These are phyloP conservation scores for Chytriomyces confervae DNA, from an alignment of 192 early-diverging fungal species.

Conservation along the genomic window DNA sequence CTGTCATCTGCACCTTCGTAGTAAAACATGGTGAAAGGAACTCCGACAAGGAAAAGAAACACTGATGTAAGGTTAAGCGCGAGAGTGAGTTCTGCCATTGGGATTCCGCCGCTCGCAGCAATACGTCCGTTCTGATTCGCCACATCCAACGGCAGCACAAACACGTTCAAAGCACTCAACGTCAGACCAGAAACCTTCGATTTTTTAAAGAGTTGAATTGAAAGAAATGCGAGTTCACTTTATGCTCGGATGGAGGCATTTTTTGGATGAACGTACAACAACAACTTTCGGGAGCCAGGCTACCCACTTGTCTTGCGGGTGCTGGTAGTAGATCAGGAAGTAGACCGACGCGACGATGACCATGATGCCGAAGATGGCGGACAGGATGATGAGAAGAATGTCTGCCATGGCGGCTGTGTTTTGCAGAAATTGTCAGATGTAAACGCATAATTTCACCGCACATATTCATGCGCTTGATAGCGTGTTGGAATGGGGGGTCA, in stretches of 20 bases:
- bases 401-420: conserved; percentile 35
- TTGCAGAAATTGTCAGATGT: background rate
- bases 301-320: conserved; percentile 70
- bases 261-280: conserved; percentile 49
- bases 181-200: conserved; percentile 54
- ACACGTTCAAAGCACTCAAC: conserved; percentile 60
- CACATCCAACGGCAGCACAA: conserved; percentile 68
- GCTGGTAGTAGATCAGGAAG: conserved; percentile 71
- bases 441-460: no score
- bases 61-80: conserved; percentile 58
- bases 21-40: conserved; percentile 69
- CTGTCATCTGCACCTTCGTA: conserved; percentile 65
- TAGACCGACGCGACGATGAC: conserved; percentile 60
- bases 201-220: no score
- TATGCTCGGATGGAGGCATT: background rate
- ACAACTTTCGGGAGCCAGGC: conserved; percentile 72
- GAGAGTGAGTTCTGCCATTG: conserved; percentile 56
- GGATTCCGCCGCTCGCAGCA: conserved; percentile 47
- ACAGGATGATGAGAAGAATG: conserved; percentile 58
- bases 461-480: no score
- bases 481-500: no score
- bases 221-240: background rate
- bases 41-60: conserved; percentile 50
- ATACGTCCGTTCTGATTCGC: conserved; percentile 59
- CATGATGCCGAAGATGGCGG: conserved; percentile 61